Conservation (phyloP, 352 stramenopile species). For the Phytophthora colocasiae region DNA sequence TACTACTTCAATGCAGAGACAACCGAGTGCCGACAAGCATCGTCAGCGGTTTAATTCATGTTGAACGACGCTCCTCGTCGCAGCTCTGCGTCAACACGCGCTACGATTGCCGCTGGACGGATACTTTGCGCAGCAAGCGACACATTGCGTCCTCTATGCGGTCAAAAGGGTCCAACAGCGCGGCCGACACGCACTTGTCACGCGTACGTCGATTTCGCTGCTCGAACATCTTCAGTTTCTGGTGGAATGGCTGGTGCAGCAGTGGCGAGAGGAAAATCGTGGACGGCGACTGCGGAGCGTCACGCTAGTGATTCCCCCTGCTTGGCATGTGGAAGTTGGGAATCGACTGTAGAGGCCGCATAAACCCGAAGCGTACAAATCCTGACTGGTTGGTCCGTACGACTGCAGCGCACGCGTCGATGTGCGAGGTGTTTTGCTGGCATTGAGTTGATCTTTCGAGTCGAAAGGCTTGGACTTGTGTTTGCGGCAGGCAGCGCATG, state of each 20-base stretch:
- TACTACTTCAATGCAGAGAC: constrained; percentile 61
- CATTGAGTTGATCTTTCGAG: no score
- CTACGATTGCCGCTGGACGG: constrained; percentile 4
- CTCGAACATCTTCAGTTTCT: constrained; percentile 24
- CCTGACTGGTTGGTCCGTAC: constrained; percentile 1
- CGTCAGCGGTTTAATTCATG: constrained; percentile 9
- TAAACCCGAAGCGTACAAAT: constrained; percentile 13
- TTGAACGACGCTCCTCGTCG: constrained; percentile 8
- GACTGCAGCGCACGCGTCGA: constrained; percentile 3
- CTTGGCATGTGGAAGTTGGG: not conserved
- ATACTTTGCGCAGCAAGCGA: constrained; percentile 24
- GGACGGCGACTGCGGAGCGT: constrained; percentile 5
- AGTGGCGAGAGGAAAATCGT: not conserved
- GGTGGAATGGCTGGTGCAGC: constrained; percentile 9
- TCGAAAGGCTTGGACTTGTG: not conserved
- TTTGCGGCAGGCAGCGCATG: constrained; percentile 16
- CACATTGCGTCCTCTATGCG: constrained; percentile 10
- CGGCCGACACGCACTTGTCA: constrained; percentile 28
- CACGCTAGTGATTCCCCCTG: constrained; percentile 8
- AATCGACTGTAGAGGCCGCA: constrained; percentile 1
- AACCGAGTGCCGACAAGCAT: constrained; percentile 53
- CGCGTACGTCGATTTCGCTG: constrained; percentile 17
- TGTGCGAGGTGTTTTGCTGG: not conserved
- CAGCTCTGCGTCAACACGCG: not conserved
- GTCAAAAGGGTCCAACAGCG: constrained; percentile 12